These are phyloP conservation scores for Leishmania tropica DNA, from an alignment of 208 protist genomes.

Conservation along the genomic window DNA sequence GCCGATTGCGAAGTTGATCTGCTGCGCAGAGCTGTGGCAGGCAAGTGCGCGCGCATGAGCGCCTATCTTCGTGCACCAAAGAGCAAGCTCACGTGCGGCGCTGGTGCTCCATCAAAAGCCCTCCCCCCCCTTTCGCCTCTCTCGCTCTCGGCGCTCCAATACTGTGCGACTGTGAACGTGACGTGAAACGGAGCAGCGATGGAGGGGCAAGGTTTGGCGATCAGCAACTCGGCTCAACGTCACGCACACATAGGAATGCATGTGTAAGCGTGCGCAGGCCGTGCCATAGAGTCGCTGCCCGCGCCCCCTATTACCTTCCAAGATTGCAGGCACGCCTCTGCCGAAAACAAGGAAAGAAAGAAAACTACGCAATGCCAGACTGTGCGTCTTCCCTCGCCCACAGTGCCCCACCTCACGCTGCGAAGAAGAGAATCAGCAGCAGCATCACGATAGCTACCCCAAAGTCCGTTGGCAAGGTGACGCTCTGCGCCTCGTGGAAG, in stretches of 20 bases:
- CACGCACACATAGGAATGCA: background rate
- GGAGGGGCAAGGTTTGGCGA: background rate
- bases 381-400: background rate
- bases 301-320: background rate
- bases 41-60: too few relatives aligned
- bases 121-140: background rate
- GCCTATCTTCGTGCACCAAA: too few relatives aligned
- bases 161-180: background rate
- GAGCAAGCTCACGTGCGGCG: background rate
- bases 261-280: background rate
- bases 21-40: background rate
- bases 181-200: background rate
- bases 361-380: background rate
- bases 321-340: background rate
- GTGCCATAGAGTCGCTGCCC: background rate
- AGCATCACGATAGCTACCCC: conserved; percentile 54
- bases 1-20: background rate
- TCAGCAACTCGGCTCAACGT: background rate
- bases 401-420: conserved; percentile 12
- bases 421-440: conserved; percentile 56
- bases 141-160: background rate
- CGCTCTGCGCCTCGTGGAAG: conserved; percentile 61
- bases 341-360: background rate
- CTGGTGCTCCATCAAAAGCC: background rate
- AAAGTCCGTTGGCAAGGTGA: conserved; percentile 65